Conservation (phyloP, 768 basidiomycete genomes). For the Agaricus sinodeliciosus region DNA sequence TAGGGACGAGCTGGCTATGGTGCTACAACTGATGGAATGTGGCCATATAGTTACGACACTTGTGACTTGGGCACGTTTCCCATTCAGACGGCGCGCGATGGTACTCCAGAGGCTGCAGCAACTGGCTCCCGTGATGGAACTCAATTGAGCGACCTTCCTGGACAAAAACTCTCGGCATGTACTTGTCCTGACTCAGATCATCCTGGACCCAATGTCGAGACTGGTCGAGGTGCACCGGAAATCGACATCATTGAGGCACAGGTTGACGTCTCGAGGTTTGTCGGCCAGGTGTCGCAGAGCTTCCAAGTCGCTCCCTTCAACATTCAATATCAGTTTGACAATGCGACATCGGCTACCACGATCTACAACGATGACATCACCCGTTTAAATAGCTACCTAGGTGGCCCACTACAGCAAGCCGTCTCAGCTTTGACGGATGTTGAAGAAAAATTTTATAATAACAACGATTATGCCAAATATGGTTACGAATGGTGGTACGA, state of each 20-base stretch:
- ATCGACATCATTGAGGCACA: constrained; percentile 89
- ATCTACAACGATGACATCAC: constrained; percentile 48
- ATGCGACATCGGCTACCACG: constrained; percentile 39
- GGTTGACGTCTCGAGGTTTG: constrained; percentile 39
- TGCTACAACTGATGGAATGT: constrained; percentile 78
- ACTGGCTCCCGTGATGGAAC: constrained; percentile 40
- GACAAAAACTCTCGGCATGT: constrained; percentile 80
- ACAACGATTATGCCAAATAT: constrained; percentile 47
- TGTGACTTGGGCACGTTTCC: constrained; percentile 85
- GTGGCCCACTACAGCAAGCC: constrained; percentile 69
- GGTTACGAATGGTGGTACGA: constrained; percentile 79
- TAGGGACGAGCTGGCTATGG: constrained; percentile 82
- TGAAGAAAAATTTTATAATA: constrained; percentile 46
- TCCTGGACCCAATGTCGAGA: constrained; percentile 65
- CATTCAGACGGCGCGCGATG: constrained; percentile 61
- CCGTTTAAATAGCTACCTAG: constrained; percentile 55
- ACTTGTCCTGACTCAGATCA: constrained; percentile 84
- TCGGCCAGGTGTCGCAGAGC: constrained; percentile 71
- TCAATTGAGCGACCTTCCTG: constrained; percentile 71
- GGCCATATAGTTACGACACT: constrained; percentile 76
- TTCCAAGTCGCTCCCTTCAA: constrained; percentile 77
- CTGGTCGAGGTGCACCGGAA: constrained; percentile 79
- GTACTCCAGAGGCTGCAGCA: constrained; percentile 47
- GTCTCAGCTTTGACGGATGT: constrained; percentile 54
- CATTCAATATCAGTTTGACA: constrained; percentile 51